Conservation (phyloP, 768 basidiomycete species). For the Lactifluus subvellereus region DNA sequence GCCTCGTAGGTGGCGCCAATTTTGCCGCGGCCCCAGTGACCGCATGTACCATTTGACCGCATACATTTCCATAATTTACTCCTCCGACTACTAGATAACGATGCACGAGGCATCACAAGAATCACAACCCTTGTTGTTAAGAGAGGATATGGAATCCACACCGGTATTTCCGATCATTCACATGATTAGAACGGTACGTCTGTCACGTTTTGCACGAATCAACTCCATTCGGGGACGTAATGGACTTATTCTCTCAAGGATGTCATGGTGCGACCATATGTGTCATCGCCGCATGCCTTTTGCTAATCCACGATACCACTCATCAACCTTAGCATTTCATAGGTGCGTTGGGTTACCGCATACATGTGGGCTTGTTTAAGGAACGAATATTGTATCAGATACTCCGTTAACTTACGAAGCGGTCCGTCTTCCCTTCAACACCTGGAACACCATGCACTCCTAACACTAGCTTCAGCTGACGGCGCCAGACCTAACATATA, state of each 20-base stretch:
- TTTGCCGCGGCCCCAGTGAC: neutral
- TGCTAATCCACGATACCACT: neutral
- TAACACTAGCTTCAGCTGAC: slow-evolving; percentile 45
- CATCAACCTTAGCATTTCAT: slow-evolving; percentile 52
- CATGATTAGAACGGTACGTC: slow-evolving; percentile 58
- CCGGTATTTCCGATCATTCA: slow-evolving; percentile 79
- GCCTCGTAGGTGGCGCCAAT: neutral
- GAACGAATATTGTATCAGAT: slow-evolving; percentile 42
- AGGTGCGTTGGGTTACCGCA: slow-evolving; percentile 37
- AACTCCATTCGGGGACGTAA: neutral
- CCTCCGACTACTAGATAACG: neutral
- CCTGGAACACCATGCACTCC: neutral
- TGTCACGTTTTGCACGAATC: neutral
- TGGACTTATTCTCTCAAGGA: slow-evolving; percentile 4
- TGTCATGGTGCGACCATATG: slow-evolving; percentile 9
- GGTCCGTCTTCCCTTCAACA: slow-evolving; percentile 37
- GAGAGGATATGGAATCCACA: slow-evolving; percentile 50
- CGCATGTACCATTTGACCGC: neutral
- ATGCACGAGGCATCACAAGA: slow-evolving; percentile 25
- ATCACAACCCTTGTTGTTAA: slow-evolving; percentile 39
- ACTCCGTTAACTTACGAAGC: slow-evolving; percentile 80
- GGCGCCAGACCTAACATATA: slow-evolving; percentile 86
- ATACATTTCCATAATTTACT: neutral
- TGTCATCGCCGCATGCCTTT: neutral
- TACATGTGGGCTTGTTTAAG: slow-evolving; percentile 5